These are phyloP conservation scores for Sporothrix protearum DNA, from an alignment of 2,329 filamentous ascomycete species.

Conservation along the genomic window DNA sequence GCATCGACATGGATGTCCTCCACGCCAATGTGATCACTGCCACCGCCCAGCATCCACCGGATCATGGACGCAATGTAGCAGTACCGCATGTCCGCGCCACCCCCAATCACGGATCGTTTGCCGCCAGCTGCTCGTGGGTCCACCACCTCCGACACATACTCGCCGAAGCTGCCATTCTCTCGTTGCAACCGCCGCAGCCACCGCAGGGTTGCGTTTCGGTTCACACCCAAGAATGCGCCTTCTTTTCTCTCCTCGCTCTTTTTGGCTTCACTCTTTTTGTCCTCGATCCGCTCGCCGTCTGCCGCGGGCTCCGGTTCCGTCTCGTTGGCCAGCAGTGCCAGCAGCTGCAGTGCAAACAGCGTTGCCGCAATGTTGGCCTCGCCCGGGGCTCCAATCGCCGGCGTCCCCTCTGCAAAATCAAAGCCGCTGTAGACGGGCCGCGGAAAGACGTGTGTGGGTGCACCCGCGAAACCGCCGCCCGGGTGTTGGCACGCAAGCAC, in stretches of 20 bases:
- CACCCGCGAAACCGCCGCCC: slow-evolving; percentile 82
- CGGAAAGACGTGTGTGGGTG: slow-evolving; percentile 62
- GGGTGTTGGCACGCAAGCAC: slow-evolving; percentile 83
- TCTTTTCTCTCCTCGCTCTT: not conserved
- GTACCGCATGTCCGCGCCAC: slow-evolving; percentile 80
- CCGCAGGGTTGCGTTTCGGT: slow-evolving; percentile 60
- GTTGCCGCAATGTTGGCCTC: slow-evolving; percentile 78
- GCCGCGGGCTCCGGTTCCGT: too few species aligned
- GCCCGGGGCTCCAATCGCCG: slow-evolving; percentile 42
- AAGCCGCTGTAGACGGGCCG: slow-evolving; percentile 32
- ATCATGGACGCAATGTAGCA: slow-evolving; percentile 81
- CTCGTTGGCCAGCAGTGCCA: slow-evolving; percentile 50
- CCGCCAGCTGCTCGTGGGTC: not conserved
- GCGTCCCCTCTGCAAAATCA: slow-evolving; percentile 42
- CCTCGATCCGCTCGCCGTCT: not conserved
- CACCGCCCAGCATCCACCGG: slow-evolving; percentile 66
- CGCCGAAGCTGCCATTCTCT: slow-evolving; percentile 84
- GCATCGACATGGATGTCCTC: slow-evolving; percentile 71
- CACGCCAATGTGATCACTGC: slow-evolving; percentile 42
- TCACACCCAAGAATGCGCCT: slow-evolving; percentile 58
- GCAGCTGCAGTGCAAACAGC: slow-evolving; percentile 76
- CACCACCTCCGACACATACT: slow-evolving; percentile 59
- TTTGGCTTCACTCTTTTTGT: too few species aligned
- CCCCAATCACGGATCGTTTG: slow-evolving; percentile 54
- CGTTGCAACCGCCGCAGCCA: slow-evolving; percentile 79